These are phyloP conservation scores for Cryphonectria nitschkei DNA, from an alignment of 2,329 filamentous ascomycete species.

Conservation along the genomic window DNA sequence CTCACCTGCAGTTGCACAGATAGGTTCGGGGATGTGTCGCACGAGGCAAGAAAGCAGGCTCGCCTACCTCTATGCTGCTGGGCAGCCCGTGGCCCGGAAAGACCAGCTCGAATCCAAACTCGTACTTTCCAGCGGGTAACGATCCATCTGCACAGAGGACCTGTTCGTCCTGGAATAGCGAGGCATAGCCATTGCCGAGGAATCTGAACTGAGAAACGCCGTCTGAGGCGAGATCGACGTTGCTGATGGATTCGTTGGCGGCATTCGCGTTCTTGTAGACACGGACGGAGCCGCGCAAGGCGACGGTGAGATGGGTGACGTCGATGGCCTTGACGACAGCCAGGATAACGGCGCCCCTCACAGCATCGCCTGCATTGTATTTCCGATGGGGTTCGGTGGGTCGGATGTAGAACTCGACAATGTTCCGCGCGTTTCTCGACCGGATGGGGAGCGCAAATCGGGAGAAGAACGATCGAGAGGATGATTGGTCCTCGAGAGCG, in stretches of 20 bases:
- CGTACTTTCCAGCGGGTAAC: constrained; percentile 73
- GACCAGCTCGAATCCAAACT: constrained; percentile 63
- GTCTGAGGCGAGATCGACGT: constrained; percentile 43
- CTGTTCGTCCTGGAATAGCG: constrained; percentile 80
- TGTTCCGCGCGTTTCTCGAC: constrained; percentile 60
- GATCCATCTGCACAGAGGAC: constrained; percentile 79
- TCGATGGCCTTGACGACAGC: constrained; percentile 74
- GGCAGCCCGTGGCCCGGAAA: constrained; percentile 55
- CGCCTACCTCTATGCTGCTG: constrained; percentile 91
- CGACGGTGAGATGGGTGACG: constrained; percentile 79
- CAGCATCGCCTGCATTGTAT: constrained; percentile 74
- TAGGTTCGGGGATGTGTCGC: neutral
- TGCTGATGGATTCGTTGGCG: constrained; percentile 52
- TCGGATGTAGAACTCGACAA: constrained; percentile 78
- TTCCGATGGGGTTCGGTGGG: constrained; percentile 78
- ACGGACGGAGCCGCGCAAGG: constrained; percentile 77
- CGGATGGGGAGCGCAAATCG: constrained; percentile 56
- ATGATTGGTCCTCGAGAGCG: constrained; percentile 44
- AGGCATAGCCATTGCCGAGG: constrained; percentile 77
- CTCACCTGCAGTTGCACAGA: constrained; percentile 20
- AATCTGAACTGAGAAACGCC: constrained; percentile 53
- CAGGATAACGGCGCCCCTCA: constrained; percentile 73
- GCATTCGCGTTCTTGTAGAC: constrained; percentile 72
- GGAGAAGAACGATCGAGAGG: constrained; percentile 54
- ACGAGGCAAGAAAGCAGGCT: neutral